Evolutionary conservation across 2,329 filamentous ascomycete genomes (phyloP), one percentile per base, ranked within the genome.

Genomic region (Grosmannia serpens): DNA sequence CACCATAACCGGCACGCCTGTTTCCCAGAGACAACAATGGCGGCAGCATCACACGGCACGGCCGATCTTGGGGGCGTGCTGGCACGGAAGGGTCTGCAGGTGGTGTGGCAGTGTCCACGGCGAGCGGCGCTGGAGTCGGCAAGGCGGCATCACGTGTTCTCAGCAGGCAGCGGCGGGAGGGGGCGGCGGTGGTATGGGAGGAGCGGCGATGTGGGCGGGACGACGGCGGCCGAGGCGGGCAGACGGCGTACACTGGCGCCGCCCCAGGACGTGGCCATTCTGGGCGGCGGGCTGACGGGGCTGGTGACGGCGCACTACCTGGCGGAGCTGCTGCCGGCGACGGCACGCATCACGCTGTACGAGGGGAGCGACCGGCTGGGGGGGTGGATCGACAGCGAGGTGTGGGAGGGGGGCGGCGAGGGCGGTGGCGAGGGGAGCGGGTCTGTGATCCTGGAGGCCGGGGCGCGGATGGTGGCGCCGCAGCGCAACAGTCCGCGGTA

Each of bases 241-340:
- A 44, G n/a, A 11, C 26, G 24, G 15, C 1, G 3, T 17, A n/a
- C 2, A 10, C 15, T n/a, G 1, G 41, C 33, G n/a, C 56, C 59
- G 20, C 61, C 61, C 0, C 31, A 58, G 58, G 64, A 71, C 24
- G 74, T 89, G 58, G 89, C 87, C 27, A 77, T 95, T 56, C 71
- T 95, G 33, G 91, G 91, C 56, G 89, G 85, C 61, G 91, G 91
- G 47, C 85, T 96, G 68, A 94, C 89, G 1, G 91, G 91, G 55
- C 80, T 96, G 53, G 82, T 86, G 41, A 80, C 85, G 46, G 89
- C 90, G 33, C 89, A 89, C 74, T 91, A 89, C 70, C 77, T 96
- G 51, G 77, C 84, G 15, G 82, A 82, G 64, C 76, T 85, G 65
- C 79, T 88, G n/a, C 83, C 85, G 4, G 60, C 70, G 53, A 78